phyloP scores from a whole-genome alignment of 371 early-diverging fungal genomes.

The Batkoa obscura region DNA sequence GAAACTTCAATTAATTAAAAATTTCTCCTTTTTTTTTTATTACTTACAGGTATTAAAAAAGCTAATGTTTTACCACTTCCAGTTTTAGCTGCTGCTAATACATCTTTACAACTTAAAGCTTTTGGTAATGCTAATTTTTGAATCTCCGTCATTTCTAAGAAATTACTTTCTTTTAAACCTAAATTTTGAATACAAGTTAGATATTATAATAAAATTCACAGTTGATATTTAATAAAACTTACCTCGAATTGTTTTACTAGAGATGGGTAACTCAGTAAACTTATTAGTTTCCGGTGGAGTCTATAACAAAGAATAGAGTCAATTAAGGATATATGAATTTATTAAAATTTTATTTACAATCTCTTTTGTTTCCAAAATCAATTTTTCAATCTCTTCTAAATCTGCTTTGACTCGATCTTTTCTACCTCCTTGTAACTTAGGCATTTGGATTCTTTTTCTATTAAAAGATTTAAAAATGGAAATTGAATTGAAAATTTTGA shows the following conservation, averaged over 20 bases:
- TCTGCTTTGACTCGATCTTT: too few relatives aligned
- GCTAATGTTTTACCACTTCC: constrained; percentile 99
- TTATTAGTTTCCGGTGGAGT: neutral
- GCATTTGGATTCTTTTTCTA: too few relatives aligned
- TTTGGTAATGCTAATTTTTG: constrained; percentile 85
- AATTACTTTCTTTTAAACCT: constrained; percentile 58
- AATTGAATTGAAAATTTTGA: too few relatives aligned
- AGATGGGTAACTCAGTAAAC: neutral
- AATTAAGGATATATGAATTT: too few relatives aligned
- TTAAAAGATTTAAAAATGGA: too few relatives aligned
- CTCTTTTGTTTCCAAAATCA: too few relatives aligned
- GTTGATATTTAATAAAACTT: neutral
- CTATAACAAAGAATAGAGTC: too few relatives aligned
- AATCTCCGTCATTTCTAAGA: constrained; percentile 90
- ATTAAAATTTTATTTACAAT: too few relatives aligned
- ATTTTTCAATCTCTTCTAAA: too few relatives aligned
- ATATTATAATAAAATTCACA: neutral
- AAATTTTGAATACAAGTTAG: neutral
- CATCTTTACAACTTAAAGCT: constrained; percentile 67
- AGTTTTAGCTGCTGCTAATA: constrained; percentile 97
- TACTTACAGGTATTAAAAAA: constrained; percentile 81
- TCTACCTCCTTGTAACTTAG: too few relatives aligned
- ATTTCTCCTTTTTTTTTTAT: neutral
- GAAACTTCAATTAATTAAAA: neutral
- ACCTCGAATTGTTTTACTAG: neutral